Percentiles rank a stretch among this genome's conserved stretches.
Evolutionary conservation across 2,329 filamentous ascomycete species (phyloP).

Genomic region (Pestalotiopsis sp.): DNA sequence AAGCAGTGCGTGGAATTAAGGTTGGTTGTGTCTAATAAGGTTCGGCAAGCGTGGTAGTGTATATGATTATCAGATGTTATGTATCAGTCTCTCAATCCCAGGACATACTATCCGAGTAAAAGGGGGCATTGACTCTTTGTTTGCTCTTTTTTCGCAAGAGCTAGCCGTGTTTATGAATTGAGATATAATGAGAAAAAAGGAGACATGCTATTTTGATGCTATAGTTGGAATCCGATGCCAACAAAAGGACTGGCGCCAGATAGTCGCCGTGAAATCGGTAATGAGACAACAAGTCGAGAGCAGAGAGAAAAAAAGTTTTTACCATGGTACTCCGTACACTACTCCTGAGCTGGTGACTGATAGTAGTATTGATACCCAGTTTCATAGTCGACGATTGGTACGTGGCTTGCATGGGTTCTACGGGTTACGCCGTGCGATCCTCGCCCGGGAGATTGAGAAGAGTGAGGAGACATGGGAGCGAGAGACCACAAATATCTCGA

Average conservation of each 20-base stretch:
- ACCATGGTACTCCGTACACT: not conserved
- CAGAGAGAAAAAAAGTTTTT: not conserved
- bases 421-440: slow-evolving; percentile 5
- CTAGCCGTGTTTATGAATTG: not conserved
- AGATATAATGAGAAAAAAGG: not conserved
- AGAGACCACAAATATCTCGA: not conserved
- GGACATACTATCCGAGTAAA: not conserved
- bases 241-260: not conserved
- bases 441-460: slow-evolving; percentile 6
- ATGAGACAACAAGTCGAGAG: not conserved
- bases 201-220: not conserved
- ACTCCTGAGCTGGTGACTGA: not conserved
- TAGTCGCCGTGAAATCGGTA: not conserved
- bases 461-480: not conserved
- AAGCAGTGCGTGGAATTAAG: not conserved
- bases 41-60: not conserved
- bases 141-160: not conserved
- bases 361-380: not conserved
- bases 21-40: not conserved
- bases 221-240: not conserved
- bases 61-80: not conserved
- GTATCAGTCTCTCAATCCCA: not conserved
- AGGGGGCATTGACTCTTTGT: not conserved
- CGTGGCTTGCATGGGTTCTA: not conserved
- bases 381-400: not conserved